These are phyloP conservation scores for Fraxinus paxiana DNA, from an alignment of 305 asterid genomes.

Conservation along the genomic window DNA sequence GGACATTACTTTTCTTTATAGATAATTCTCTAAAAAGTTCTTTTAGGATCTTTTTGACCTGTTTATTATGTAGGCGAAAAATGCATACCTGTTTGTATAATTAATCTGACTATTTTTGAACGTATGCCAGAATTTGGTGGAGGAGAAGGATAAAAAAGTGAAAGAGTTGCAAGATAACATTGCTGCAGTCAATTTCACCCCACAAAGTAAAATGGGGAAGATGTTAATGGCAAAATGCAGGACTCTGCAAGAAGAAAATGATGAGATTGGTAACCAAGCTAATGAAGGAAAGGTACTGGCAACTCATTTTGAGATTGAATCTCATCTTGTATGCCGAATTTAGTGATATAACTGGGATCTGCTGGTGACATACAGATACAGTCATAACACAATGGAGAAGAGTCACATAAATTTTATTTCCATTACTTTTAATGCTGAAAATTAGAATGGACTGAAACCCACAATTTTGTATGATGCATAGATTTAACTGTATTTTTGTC, in stretches of 20 bases:
- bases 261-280: conserved; percentile 95
- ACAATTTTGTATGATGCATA: background rate
- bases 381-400: background rate
- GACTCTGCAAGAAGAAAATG: conserved; percentile 91
- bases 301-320: conserved; percentile 11
- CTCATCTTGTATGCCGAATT: conserved; percentile 5
- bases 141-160: conserved; percentile 90
- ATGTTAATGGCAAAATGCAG: conserved; percentile 94
- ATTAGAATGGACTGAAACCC: conserved; percentile 3
- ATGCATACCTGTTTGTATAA: background rate
- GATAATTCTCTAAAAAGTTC: background rate
- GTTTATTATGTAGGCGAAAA: background rate
- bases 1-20: background rate
- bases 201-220: conserved; percentile 97
- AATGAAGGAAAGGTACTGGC: conserved; percentile 85
- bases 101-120: conserved; percentile 9
- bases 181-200: conserved; percentile 87
- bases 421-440: conserved; percentile 12
- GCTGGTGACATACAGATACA: background rate
- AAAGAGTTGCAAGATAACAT: conserved; percentile 87
- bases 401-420: background rate
- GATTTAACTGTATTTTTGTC: conserved; percentile 2
- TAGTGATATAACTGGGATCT: background rate
- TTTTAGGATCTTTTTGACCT: background rate
- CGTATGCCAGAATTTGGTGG: conserved; percentile 72